phyloP scores from a whole-genome alignment of 495 filamentous ascomycete genomes.

The Barbatosphaeria neglecta region DNA sequence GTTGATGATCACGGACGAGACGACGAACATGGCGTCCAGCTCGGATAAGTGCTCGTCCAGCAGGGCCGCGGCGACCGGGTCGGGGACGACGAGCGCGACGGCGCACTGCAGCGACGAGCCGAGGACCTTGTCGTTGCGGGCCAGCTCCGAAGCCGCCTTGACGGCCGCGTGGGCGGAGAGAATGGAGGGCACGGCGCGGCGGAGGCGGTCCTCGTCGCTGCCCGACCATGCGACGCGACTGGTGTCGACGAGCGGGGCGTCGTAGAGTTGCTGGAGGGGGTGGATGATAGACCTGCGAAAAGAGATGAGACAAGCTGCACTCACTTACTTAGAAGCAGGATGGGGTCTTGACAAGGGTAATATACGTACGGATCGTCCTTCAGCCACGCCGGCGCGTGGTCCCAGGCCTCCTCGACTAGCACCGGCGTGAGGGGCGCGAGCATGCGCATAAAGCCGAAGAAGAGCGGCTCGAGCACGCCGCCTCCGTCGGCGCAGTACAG shows the following conservation, averaged over 20 bases:
- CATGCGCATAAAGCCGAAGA: constrained; percentile 58
- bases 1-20: constrained; percentile 52
- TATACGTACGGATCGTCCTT: constrained; percentile 30
- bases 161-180: constrained; percentile 46
- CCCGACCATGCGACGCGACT: constrained; percentile 11
- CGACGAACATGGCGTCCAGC: constrained; percentile 64
- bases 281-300: constrained; percentile 15
- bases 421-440: constrained; percentile 72
- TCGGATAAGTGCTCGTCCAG: constrained; percentile 48
- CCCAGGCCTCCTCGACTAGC: constrained; percentile 82
- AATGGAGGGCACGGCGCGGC: constrained; percentile 46
- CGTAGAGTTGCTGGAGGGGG: constrained; percentile 31
- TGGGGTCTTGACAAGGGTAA: no score
- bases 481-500: constrained; percentile 66
- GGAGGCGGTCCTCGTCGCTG: constrained; percentile 16
- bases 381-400: constrained; percentile 54
- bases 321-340: no score
- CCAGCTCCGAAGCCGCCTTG: constrained; percentile 59
- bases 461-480: constrained; percentile 59
- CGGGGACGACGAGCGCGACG: constrained; percentile 38
- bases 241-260: constrained; percentile 22
- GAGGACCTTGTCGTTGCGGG: constrained; percentile 50
- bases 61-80: constrained; percentile 15
- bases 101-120: constrained; percentile 64
- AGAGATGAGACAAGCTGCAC: no score